Base-by-base conservation (phyloP, 179 eudicot genomes). In the Beta lomatogona region DNA sequence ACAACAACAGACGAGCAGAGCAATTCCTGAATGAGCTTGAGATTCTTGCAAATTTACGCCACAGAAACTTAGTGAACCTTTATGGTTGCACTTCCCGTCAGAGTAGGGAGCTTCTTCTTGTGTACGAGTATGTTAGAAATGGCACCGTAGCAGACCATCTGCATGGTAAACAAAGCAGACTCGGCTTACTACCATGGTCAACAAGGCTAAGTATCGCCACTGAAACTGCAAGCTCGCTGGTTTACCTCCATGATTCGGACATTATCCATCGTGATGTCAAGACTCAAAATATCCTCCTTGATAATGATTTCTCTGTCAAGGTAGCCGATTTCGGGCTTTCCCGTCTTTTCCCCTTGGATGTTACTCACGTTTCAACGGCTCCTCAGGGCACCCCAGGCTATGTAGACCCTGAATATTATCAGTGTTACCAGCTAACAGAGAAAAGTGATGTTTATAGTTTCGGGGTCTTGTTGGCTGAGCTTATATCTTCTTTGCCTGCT, bases 71-170 rank as follows among this genome's bases (percentile, higher is more conserved):
- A 1, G 87, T 85, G 5, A 79, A 80, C 59, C 87, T 85, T 3
- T 85, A 79, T 16, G 87, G 87, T 3, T 85, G 87, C 81, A 85
- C 85, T 54, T 70, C 87, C 4, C 85, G 82, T 13, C 87, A 82
- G 9, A 82, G 87, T 57, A 55, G 79, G 31, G 85, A 85, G 45
- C 78, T 85, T 9, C 85, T 85, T 18, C 87, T 85, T 8, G 85
- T 85, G 50, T 85, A 85, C 16, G 87, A 85, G 77, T 85, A 74
- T 19, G 80, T 85, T 46, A 48, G 78, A 15, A 85, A 85, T 79
- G 87, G 87, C 45, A 85, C 87, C 2, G 85, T 85, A 7, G 87
- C 87, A 50, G 87, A 85, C 53, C 87, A 85, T 71, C 83, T 85
- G 12, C 83, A 79, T n/a, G 87, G 87, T 4, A 72, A 28, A 53